Base-by-base conservation (phyloP, 2,329 filamentous ascomycete genomes). In the Elsinoe ampelina region DNA sequence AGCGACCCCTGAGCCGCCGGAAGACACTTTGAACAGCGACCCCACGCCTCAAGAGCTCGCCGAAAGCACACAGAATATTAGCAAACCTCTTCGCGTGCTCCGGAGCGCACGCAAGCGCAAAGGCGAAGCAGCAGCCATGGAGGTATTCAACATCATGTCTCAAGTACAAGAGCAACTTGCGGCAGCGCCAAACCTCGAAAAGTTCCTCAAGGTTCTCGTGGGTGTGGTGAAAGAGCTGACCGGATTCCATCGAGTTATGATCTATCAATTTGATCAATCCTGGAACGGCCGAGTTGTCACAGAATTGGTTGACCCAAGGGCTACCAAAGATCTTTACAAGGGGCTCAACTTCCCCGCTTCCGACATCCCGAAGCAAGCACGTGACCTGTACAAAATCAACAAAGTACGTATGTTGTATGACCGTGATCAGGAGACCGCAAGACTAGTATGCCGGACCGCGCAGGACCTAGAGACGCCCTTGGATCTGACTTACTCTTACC, bases 221-320 rank as follows among this genome's bases (percentile, higher is more conserved):
- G 89, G 89, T 0, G 86, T 95, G 6, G 82, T 95, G 34, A 95
- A 95, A 66, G 90, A 95, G 65, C 68, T 95, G 50, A 95, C 89
- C 0, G 89, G 90, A 0, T 95, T 95, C 61, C 90, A 95, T 66
- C 86, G 90, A 11, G 88, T 95, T 48, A 91, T 95, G 87, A 80
- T 95, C 1, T 95, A 95, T 65, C 89, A 95, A 68, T 95, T 95
- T 61, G 90, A 95, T 68, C 76, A 83, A 3, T 71, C 78, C 1
- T 93, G 86, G 76, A 95, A 95, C 63, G 90, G 89, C 15, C 84
- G 87, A 57, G 89, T 95, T 1, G 89, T 95, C 3, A 89, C 89
- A 0, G 90, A 95, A 67, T 74, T 95, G 10, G 86, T 95, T 7
- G 87, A 95, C 67, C 87, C 87, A 1, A 76, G 81, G 15, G 83